Percentiles rank a stretch among this genome's conserved stretches.
Evolutionary conservation across 2,329 filamentous ascomycete species (phyloP).

Genomic region (Coniella vitis): DNA sequence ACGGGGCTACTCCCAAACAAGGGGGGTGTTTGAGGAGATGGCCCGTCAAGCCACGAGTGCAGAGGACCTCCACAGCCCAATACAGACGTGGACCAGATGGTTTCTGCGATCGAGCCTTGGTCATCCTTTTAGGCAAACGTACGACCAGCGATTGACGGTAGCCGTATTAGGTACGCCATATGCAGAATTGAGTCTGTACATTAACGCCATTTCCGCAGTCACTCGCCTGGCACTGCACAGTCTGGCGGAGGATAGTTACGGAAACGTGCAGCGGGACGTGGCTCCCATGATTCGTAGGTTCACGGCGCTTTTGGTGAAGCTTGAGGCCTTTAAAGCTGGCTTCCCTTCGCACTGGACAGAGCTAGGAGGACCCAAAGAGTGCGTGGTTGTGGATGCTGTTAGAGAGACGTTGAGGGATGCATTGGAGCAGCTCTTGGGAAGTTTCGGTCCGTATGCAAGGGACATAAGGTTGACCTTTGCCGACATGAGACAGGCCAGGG

Average conservation of each 20-base stretch:
- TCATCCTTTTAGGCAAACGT: conserved; percentile 62
- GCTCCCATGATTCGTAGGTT: conserved; percentile 66
- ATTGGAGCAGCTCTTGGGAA: conserved; percentile 57
- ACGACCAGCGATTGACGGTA: conserved; percentile 55
- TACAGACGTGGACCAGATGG: conserved; percentile 40
- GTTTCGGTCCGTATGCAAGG: conserved; percentile 67
- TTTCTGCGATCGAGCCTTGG: conserved; percentile 52
- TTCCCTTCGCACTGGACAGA: conserved; percentile 75
- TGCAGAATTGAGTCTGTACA: conserved; percentile 59
- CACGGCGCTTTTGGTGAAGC: conserved; percentile 58
- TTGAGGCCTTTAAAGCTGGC: conserved; percentile 59
- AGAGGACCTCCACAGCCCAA: conserved; percentile 40
- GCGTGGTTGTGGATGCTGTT: conserved; percentile 65
- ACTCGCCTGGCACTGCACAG: conserved; percentile 65
- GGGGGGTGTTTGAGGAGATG: conserved; percentile 43
- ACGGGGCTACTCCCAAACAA: conserved; percentile 40
- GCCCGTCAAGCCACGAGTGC: conserved; percentile 48
- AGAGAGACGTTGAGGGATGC: conserved; percentile 57
- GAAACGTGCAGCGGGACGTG: conserved; percentile 79
- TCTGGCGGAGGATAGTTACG: conserved; percentile 73
- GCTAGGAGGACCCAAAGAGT: conserved; percentile 46
- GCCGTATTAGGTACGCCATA: conserved; percentile 69
- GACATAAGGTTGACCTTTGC: conserved; percentile 62
- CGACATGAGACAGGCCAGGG: conserved; percentile 68
- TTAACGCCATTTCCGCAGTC: conserved; percentile 66